A percentile compares a stretch with the other conserved stretches of the same genome.
Evolutionary conservation across 208 protist species (phyloP).

Genomic region (Endotrypanum monterogeii): DNA sequence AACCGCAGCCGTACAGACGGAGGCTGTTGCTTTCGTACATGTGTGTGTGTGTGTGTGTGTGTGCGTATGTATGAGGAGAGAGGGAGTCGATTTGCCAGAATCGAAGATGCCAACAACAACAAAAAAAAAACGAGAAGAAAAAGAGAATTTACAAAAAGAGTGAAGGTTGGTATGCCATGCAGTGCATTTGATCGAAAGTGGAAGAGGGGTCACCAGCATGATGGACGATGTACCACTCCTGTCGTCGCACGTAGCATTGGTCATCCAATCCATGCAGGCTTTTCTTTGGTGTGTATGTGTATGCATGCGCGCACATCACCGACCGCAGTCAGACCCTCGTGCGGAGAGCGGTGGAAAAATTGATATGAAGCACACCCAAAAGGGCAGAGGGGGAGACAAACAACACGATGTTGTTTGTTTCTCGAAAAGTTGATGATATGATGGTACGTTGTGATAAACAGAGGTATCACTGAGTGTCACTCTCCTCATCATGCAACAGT

Average conservation of each 20-base stretch:
- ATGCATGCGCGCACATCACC: background rate
- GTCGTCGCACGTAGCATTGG: background rate
- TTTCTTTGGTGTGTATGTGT: background rate
- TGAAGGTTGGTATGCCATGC: no score
- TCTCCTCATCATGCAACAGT: no score
- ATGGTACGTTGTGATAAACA: no score
- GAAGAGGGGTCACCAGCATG: no score
- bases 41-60: constrained; percentile 4
- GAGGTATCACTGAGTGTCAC: no score
- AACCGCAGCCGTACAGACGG: background rate
- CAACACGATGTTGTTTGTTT: no score
- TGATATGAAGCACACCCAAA: background rate
- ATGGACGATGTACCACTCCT: background rate
- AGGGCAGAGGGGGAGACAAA: background rate
- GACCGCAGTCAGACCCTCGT: no score
- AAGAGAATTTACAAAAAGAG: background rate
- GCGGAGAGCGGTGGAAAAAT: no score
- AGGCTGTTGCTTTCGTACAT: background rate
- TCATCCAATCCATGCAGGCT: background rate
- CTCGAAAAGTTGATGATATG: no score
- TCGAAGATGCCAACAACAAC: background rate
- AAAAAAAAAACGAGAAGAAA: background rate
- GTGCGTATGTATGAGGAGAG: background rate
- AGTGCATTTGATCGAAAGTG: no score
- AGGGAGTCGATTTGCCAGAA: background rate